phyloP scores from a whole-genome alignment of 805 yeast genomes.

The Priceomyces haplophilus region DNA sequence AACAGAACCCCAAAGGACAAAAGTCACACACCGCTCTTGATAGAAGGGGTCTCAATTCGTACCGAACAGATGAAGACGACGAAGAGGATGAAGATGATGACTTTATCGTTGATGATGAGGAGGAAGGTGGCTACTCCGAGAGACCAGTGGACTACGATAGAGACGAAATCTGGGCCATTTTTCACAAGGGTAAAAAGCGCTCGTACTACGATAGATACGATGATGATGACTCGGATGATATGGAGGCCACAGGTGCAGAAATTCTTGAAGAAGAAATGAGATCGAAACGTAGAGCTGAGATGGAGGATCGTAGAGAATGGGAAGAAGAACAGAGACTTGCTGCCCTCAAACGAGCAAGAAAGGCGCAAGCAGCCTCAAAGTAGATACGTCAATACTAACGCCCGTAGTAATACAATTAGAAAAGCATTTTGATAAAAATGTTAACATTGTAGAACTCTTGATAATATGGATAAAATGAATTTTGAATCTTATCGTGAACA shows the following conservation, averaged over 20 bases:
- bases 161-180: conserved; percentile 87
- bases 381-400: no score
- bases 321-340: conserved; percentile 50
- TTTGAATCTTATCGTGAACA: background rate
- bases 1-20: conserved; percentile 19
- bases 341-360: conserved; percentile 20
- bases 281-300: conserved; percentile 63
- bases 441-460: background rate
- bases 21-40: background rate
- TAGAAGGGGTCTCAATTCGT: background rate
- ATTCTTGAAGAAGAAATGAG: conserved; percentile 76
- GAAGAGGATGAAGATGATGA: conserved; percentile 36
- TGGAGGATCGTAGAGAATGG: conserved; percentile 75
- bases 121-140: conserved; percentile 31
- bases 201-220: conserved; percentile 41
- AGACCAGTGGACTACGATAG: conserved; percentile 57
- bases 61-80: background rate
- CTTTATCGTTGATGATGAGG: conserved; percentile 57
- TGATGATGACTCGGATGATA: conserved; percentile 58
- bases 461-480: background rate
- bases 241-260: conserved; percentile 95
- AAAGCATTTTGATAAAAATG: no score
- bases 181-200: conserved; percentile 62
- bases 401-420: no score
- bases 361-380: conserved; percentile 6